Percentiles rank a stretch among this genome's conserved stretches.
phyloP scores from a whole-genome alignment of 495 filamentous ascomycete genomes.

The Venustampulla echinocandica region DNA sequence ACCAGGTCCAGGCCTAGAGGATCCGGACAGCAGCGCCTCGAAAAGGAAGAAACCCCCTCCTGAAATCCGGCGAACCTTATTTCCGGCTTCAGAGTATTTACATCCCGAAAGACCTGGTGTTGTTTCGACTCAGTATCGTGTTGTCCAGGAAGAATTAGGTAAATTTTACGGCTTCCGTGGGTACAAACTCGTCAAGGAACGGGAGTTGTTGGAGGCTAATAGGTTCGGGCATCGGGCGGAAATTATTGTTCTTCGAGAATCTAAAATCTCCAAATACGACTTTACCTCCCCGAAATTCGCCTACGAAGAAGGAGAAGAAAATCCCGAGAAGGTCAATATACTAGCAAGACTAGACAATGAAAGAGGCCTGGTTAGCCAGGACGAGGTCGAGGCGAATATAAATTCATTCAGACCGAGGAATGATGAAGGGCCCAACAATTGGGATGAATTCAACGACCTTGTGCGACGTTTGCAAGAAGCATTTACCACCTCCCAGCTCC shows the following conservation, averaged over 20 bases:
- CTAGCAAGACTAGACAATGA: conserved; percentile 26
- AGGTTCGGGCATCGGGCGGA: conserved; percentile 30
- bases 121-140: background rate
- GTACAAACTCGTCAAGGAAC: background rate
- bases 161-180: conserved; percentile 14
- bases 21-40: background rate
- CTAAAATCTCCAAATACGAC: conserved; percentile 18
- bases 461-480: conserved; percentile 28
- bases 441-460: conserved; percentile 32
- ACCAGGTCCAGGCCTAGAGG: too few relatives aligned
- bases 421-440: conserved; percentile 15
- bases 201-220: conserved; percentile 14
- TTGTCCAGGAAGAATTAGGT: conserved; percentile 1
- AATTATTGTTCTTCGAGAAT: conserved; percentile 36
- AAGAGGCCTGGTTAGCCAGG: conserved; percentile 8
- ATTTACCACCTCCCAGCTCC: conserved; percentile 36
- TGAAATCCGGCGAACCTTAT: background rate
- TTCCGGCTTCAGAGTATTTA: background rate
- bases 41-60: background rate
- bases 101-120: background rate
- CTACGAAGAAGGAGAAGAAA: conserved; percentile 1
- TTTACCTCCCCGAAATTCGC: background rate
- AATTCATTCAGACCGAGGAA: conserved; percentile 31
- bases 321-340: conserved; percentile 22
- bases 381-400: conserved; percentile 35